Evolutionary conservation across 129 eudicot species (phyloP), one percentile per base, ranked within the genome.

Genomic region (sunflower (Helianthus annuus)): DNA sequence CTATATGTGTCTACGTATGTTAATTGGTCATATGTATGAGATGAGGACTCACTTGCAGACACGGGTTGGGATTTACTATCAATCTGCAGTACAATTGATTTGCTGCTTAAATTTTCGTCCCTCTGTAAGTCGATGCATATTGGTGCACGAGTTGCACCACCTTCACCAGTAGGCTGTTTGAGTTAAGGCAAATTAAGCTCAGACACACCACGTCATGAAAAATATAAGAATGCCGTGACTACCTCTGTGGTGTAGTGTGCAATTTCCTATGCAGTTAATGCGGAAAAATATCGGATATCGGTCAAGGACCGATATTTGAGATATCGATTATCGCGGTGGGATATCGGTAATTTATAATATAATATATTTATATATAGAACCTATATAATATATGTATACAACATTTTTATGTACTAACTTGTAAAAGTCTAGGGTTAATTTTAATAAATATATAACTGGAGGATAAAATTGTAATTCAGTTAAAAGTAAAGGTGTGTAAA

Each of bases 71-170:
- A 83, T 87, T 90, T 94, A 86, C 90, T 94, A 69, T 94, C 99
- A 74, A 94, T 94, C 85, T 90, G 97, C 74, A 94, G 76, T 22
- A 94, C 73, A 72, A 94, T 86, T 27, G 99, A 86, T 77, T 82
- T 94, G 84, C 89, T 85, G 80, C 97, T 90, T 48, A 94, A 74
- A 61, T 93, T 84, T 22, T 82, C 80, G 81, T 94, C 99, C 82
- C 99, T 88, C 60, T 79, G 72, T 52, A 94, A 80, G 32, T 88
- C 94, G 46, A 94, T 80, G 85, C 92, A 83, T 69, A 94, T 94
- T 7, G 99, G 97, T 29, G 99, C 96, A 72, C 99, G 96, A 34
- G 99, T 94, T 14, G 99, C 99, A 69, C 99, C 97, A 79, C 96
- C 96, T 84, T 94, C 99, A 69, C 99, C 99, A 69, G 99, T 94